A percentile compares a stretch with the other conserved stretches of the same genome.
Conservation (phyloP, 2,329 filamentous ascomycete species). For the Cyphellophora attinorum region DNA sequence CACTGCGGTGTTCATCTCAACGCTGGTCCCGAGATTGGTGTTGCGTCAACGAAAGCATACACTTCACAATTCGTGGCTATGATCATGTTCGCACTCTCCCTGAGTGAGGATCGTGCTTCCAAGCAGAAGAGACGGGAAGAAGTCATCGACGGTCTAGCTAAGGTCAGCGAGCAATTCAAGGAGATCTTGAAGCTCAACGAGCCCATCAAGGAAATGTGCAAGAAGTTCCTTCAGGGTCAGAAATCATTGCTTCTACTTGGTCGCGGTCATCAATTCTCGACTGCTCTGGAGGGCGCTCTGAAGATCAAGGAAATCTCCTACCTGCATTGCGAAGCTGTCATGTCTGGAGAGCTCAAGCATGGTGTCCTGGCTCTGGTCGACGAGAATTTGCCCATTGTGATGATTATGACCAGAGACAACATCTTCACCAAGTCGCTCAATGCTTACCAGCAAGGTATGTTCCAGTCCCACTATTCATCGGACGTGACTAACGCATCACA, state of each 20-base stretch:
- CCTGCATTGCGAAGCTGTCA: constrained; percentile 98
- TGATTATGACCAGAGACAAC: constrained; percentile 94
- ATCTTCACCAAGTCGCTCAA: constrained; percentile 99
- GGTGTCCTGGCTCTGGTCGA: constrained; percentile 95
- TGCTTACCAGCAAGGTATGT: constrained; percentile 88
- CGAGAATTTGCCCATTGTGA: constrained; percentile 97
- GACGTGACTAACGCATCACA: constrained; percentile 29
- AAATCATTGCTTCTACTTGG: constrained; percentile 91
- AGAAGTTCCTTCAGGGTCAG: constrained; percentile 90
- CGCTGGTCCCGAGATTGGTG: constrained; percentile 95
- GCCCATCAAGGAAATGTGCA: constrained; percentile 87
- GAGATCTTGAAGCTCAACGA: constrained; percentile 84
- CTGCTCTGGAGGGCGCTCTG: constrained; percentile 87
- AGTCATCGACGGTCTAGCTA: constrained; percentile 87
- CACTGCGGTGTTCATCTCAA: constrained; percentile 99
- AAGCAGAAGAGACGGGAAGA: constrained; percentile 87
- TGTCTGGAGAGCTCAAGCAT: constrained; percentile 99
- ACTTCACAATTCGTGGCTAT: constrained; percentile 99
- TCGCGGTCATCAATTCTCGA: constrained; percentile 92
- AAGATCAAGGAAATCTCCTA: constrained; percentile 99
- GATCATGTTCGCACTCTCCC: constrained; percentile 97
- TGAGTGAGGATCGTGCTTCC: constrained; percentile 92
- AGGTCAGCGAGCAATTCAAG: constrained; percentile 85
- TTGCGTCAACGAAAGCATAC: constrained; percentile 98
- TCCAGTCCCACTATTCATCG: constrained; percentile 7